Evolutionary conservation across 345 rosid species (phyloP).

Genomic region (Euphorbia lathyris): DNA sequence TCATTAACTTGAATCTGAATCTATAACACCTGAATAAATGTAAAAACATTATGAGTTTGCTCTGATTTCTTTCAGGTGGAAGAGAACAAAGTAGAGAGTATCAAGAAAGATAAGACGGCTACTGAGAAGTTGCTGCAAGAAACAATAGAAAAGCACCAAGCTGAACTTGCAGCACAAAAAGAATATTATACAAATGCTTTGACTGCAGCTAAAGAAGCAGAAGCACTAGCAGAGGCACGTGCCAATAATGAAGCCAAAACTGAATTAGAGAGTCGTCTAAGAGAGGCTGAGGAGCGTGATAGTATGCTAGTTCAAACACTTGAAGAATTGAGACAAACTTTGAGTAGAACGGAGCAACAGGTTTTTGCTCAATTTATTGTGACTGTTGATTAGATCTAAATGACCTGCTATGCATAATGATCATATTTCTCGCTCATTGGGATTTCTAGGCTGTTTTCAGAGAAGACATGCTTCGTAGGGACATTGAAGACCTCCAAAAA

Average conservation of each 20-base stretch:
- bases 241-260: constrained; percentile 86
- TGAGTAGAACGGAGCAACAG: constrained; percentile 95
- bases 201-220: constrained; percentile 92
- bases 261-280: constrained; percentile 78
- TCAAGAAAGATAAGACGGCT: constrained; percentile 85
- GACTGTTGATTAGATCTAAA: constrained; percentile 9
- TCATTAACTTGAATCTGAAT: background rate
- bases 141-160: constrained; percentile 92
- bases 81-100: constrained; percentile 93
- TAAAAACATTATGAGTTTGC: constrained; percentile 13
- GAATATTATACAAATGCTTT: constrained; percentile 83
- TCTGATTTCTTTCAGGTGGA: constrained; percentile 56
- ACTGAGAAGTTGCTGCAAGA: constrained; percentile 93
- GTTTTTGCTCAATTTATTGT: constrained; percentile 37
- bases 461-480: constrained; percentile 78
- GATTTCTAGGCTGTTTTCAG: constrained; percentile 62
- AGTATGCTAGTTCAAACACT: constrained; percentile 90
- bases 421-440: constrained; percentile 15
- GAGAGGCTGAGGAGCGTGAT: constrained; percentile 95
- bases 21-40: background rate
- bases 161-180: constrained; percentile 74
- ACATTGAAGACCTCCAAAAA: constrained; percentile 84
- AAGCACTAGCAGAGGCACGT: constrained; percentile 85
- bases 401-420: constrained; percentile 7
- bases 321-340: constrained; percentile 88